These are phyloP conservation scores for Serendipita indica DNA, from an alignment of 768 basidiomycete genomes.

Conservation along the genomic window DNA sequence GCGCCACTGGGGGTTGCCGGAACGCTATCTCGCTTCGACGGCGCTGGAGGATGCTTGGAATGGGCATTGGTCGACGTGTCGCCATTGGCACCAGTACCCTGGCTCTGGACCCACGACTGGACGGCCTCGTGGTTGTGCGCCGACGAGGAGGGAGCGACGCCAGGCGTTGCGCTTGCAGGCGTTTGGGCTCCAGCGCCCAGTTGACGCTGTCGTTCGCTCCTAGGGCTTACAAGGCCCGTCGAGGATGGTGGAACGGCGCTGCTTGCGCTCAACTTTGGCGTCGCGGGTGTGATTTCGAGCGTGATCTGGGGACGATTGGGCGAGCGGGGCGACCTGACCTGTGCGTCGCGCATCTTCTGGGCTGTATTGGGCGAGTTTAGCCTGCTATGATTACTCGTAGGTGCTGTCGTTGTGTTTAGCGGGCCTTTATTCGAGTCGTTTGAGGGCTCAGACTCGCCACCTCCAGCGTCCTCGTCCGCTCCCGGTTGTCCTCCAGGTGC, in stretches of 20 bases:
- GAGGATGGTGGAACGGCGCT: background rate
- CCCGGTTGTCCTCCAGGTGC: background rate
- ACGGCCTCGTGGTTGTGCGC: background rate
- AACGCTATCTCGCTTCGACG: constrained; percentile 1
- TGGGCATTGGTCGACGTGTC: background rate
- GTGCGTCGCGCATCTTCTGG: background rate
- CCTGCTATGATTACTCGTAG: background rate
- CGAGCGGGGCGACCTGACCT: background rate
- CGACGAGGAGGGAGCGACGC: background rate
- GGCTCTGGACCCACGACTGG: constrained; percentile 2
- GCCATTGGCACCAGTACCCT: background rate
- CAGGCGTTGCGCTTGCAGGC: background rate
- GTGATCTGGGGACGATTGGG: constrained; percentile 1
- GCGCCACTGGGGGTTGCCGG: constrained; percentile 6
- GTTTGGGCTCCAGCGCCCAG: background rate
- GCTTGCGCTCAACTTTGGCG: background rate
- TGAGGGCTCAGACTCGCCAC: constrained; percentile 7
- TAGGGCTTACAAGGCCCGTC: background rate
- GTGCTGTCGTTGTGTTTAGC: background rate
- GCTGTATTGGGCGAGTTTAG: background rate
- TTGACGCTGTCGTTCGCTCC: background rate
- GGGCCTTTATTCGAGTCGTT: background rate
- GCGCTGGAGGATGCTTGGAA: constrained; percentile 15
- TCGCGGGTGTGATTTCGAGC: constrained; percentile 8
- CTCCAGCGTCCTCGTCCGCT: background rate